Base-by-base conservation (phyloP, 805 yeast species). In the Saturnispora silvae region DNA sequence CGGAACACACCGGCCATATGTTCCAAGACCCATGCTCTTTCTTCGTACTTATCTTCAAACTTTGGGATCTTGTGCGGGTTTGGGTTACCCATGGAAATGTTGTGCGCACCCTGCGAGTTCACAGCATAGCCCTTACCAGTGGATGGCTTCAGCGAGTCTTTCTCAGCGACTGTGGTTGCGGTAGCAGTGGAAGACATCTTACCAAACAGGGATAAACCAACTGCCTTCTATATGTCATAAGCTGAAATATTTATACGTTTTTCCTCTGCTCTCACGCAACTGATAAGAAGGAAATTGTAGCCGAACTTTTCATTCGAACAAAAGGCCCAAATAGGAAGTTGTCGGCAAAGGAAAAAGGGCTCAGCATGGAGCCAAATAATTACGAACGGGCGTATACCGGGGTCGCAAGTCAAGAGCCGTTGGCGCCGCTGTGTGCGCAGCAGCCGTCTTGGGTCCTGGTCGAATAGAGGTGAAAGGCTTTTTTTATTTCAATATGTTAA, bases 1-100 rank as follows among this genome's bases (percentile, higher is more conserved):
- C 94, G 68, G 63, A 83, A 83, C 1, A 89, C 87, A 24, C 78
- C 92, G 2, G 94, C 94, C 78, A 80, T 73, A 49, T 83, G 94
- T 52, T 81, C 72, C 34, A 68, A 53, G 39, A 72, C 57, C 72
- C 75, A 73, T 49, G 66, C 60, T 41, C 82, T 60, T 45, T 77
- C 66, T 24, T 60, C 64, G 24, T 56, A 48, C 31, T 67, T 65
- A 47, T 70, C 70, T 5, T 60, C 60, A 47, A 77, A 76, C 31
- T 50, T 52, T 7, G 82, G 82, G 9, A 67, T 50, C n/a, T 61
- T 66, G 52, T 63, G 63, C 9, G 77, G 77, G 32, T 63, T 70
- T 7, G 57, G 58, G 28, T 63, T 61, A 9, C 82, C 82, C 51
- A 64, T 61, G 28, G 81, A 62, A 33, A 77, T 61, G 53, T 76